These are phyloP conservation scores for Pseudogymnoascus sp. DNA, from an alignment of 2,329 filamentous ascomycete genomes.

Conservation along the genomic window DNA sequence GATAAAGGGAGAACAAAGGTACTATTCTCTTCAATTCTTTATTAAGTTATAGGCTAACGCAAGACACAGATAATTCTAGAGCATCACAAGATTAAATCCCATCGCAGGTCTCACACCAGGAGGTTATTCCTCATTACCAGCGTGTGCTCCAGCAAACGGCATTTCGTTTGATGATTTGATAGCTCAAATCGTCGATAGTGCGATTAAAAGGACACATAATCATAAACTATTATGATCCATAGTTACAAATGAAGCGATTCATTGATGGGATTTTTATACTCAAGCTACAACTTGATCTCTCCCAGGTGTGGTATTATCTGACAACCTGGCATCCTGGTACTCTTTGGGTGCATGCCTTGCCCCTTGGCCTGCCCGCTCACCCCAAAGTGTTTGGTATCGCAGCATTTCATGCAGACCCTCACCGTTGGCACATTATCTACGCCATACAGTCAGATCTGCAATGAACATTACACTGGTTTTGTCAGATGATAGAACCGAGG, in stretches of 20 bases:
- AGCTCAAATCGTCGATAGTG: background rate
- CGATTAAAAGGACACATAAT: background rate
- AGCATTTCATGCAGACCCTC: background rate
- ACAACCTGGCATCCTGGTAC: background rate
- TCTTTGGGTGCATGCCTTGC: background rate
- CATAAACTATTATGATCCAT: background rate
- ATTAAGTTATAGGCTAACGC: background rate
- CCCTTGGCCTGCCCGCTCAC: background rate
- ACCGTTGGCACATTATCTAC: background rate
- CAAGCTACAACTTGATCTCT: background rate
- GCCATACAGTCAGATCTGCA: background rate
- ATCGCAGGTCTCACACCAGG: background rate
- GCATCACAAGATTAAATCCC: background rate
- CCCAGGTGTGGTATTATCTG: background rate
- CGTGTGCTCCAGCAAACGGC: background rate
- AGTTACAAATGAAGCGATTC: background rate
- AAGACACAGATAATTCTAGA: background rate
- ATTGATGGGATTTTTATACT: background rate
- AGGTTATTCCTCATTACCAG: background rate
- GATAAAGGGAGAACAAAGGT: background rate
- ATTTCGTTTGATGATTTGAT: background rate
- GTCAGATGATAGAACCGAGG: background rate
- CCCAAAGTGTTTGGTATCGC: background rate
- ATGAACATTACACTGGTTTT: background rate
- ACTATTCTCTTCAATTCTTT: background rate